Evolutionary conservation across 208 protist species (phyloP), one percentile per base, ranked within the genome.

Genomic region (Porcisia hertigi): DNA sequence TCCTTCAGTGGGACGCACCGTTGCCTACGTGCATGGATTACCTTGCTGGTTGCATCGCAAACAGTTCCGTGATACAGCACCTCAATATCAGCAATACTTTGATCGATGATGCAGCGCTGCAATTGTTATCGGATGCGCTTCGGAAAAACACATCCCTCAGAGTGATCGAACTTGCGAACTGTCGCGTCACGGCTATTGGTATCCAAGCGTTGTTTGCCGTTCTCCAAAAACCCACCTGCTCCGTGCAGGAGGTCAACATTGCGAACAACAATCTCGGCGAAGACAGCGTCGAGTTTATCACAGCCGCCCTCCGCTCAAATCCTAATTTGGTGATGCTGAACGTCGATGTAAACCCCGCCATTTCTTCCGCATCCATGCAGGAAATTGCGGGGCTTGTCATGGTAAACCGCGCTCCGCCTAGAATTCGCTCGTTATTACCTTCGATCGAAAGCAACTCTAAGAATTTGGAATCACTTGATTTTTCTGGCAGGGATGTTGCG

Each of bases 81-180:
- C 77, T 97, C 14, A 97, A 97, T 67, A 71, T 97, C 80, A 92
- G 92, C 60, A 94, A 96, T 82, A 87, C 71, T 53, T 79, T 77
- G 30, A 63, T 96, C 9, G 83, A 86, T 64, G 91, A 97, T 69
- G 73, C 85, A n/a, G 93, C 86, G 25, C 73, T 92, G 8, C 73
- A 92, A 41, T 73, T 89, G 62, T 70, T 98, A 1, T 57, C 84
- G 9, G 71, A 82, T 25, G 83, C 89, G 14, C 80, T 98, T 59
- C 69, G 71, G 57, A 77, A 77, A 39, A 97, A 97, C 76, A 80
- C 69, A 6, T 91, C 88, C 12, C 73, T 98, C 57, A 87, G 82
- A 41, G 59, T 81, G 47, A 58, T 98, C n/a, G 88, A 93, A 53
- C 66, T 98, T 47, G 83, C 92, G 23, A 97, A 97, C 81, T 97